phyloP scores from a whole-genome alignment of 148 eudicot species.

The Persicaria maculosa region DNA sequence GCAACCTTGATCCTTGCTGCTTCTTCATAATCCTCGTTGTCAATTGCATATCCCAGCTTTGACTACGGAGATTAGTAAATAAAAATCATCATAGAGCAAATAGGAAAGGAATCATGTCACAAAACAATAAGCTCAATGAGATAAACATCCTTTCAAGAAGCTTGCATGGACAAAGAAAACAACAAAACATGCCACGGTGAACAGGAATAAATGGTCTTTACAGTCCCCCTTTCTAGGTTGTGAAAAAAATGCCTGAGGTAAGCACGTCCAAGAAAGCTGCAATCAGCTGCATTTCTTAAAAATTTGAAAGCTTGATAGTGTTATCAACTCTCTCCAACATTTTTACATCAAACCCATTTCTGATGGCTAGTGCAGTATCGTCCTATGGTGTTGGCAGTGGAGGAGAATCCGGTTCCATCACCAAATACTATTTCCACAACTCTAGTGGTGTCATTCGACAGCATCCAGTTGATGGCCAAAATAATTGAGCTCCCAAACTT shows the following conservation, averaged over 20 bases:
- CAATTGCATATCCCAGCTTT: constrained; percentile 55
- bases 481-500: no score
- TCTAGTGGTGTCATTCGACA: no score
- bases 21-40: constrained; percentile 77
- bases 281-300: constrained; percentile 2
- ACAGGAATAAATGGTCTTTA: neutral
- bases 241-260: neutral
- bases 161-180: neutral
- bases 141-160: neutral
- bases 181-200: neutral
- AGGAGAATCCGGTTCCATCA: no score
- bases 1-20: constrained; percentile 94
- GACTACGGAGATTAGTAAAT: constrained; percentile 43
- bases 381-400: no score
- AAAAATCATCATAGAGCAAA: neutral
- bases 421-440: no score
- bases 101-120: neutral
- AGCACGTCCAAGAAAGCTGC: neutral
- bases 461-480: no score
- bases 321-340: no score
- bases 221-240: neutral
- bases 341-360: no score
- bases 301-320: neutral
- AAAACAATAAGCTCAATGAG: neutral
- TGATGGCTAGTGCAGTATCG: no score